These are phyloP conservation scores for Podila epigama DNA, from an alignment of 192 early-diverging fungal species.

Conservation along the genomic window DNA sequence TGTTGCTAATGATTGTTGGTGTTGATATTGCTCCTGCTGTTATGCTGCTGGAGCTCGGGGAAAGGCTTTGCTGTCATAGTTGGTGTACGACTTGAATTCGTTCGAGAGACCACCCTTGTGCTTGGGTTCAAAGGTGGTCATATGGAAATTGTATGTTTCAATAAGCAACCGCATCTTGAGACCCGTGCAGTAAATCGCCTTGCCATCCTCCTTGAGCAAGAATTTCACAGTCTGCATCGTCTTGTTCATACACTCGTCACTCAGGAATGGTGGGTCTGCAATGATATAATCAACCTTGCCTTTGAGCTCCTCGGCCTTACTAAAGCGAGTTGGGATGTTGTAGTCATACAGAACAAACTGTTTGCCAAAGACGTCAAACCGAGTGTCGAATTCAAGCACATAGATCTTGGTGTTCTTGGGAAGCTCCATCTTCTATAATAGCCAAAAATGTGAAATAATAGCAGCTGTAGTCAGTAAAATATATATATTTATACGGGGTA, in stretches of 20 bases:
- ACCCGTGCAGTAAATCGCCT: constrained; percentile 67
- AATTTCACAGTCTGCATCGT: constrained; percentile 65
- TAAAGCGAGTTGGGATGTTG: constrained; percentile 67
- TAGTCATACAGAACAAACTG: constrained; percentile 80
- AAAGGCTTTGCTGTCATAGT: constrained; percentile 51
- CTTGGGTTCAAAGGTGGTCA: constrained; percentile 67
- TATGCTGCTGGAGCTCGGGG: neutral
- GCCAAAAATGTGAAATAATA: neutral
- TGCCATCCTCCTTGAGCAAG: constrained; percentile 57
- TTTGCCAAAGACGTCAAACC: constrained; percentile 73
- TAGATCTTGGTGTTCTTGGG: constrained; percentile 50
- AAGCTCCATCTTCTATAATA: constrained; percentile 39
- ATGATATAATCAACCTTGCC: constrained; percentile 73
- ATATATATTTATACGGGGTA: too few relatives aligned
- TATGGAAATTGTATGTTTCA: constrained; percentile 9
- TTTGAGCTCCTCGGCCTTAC: constrained; percentile 46
- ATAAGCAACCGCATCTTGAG: constrained; percentile 19
- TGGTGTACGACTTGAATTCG: constrained; percentile 78
- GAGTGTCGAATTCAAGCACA: constrained; percentile 79
- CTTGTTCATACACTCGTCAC: constrained; percentile 76
- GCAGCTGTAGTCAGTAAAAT: too few relatives aligned
- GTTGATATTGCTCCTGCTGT: neutral
- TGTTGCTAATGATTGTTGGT: too few relatives aligned
- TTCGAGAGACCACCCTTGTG: constrained; percentile 78
- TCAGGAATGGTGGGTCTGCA: constrained; percentile 83